Conservation (phyloP, 129 eudicot genomes). For the Solidago caesia region DNA sequence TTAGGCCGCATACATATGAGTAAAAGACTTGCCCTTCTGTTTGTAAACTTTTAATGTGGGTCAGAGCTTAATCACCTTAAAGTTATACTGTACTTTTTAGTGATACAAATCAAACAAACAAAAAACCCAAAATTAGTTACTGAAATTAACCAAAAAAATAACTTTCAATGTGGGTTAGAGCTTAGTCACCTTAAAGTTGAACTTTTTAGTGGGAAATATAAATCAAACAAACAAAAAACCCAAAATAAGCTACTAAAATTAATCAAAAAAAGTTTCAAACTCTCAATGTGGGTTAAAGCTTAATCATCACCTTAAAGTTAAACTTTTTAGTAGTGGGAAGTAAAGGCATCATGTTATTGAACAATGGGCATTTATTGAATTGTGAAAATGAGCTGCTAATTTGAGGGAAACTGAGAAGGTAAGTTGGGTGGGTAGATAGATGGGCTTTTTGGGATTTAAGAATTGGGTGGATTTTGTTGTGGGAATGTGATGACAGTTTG, state of each 20-base stretch:
- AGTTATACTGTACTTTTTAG: no score
- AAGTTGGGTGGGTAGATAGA: slow-evolving; percentile 10
- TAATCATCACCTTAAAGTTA: slow-evolving; percentile 37
- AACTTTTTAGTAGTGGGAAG: slow-evolving; percentile 20
- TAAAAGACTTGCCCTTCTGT: no score
- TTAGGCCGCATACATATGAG: no score
- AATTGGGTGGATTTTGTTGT: slow-evolving; percentile 6
- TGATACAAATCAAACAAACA: neutral
- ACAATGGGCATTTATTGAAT: slow-evolving; percentile 15
- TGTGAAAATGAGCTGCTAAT: slow-evolving; percentile 33
- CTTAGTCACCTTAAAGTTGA: no score
- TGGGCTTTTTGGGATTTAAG: slow-evolving; percentile 8
- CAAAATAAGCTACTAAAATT: neutral
- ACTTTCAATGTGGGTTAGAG: no score
- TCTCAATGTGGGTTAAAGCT: slow-evolving; percentile 14
- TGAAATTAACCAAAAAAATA: neutral
- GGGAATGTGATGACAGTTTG: slow-evolving; percentile 33
- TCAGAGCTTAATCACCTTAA: no score
- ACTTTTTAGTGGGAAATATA: no score
- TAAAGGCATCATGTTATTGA: slow-evolving; percentile 24
- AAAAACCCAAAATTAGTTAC: neutral
- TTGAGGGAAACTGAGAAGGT: slow-evolving; percentile 29
- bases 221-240: slow-evolving; percentile 4
- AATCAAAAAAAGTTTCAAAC: neutral
- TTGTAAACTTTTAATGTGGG: no score